Conservation (phyloP, 768 basidiomycete species). For the Suillus paluster region DNA sequence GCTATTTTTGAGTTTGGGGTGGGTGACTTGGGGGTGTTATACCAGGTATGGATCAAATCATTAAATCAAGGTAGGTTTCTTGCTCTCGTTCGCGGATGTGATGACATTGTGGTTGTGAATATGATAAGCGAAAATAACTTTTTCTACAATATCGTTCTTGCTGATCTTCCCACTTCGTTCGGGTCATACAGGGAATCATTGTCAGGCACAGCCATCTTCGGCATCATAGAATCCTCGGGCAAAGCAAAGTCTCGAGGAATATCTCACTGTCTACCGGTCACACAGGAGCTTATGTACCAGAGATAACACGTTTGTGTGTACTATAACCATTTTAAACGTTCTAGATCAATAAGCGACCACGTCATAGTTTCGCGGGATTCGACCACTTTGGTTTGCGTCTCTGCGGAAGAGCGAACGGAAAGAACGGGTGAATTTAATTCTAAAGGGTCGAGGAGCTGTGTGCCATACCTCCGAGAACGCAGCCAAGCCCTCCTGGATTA, state of each 20-base stretch:
- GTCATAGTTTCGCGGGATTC: constrained; percentile 60
- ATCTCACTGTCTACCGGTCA: neutral
- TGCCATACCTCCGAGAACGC: constrained; percentile 67
- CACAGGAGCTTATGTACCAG: neutral
- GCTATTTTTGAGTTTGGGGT: neutral
- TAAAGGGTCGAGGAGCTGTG: constrained; percentile 6
- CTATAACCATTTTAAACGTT: constrained; percentile 3
- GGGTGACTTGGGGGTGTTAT: neutral
- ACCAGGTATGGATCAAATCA: neutral
- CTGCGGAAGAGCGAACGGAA: constrained; percentile 26
- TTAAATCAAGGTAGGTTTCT: neutral
- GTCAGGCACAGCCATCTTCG: constrained; percentile 1
- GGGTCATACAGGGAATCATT: neutral
- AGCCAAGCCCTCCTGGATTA: constrained; percentile 63
- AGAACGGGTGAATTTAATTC: neutral
- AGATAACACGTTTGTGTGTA: neutral
- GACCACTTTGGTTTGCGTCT: constrained; percentile 57
- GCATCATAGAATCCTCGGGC: neutral
- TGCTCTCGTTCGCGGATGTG: neutral
- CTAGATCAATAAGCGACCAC: constrained; percentile 1
- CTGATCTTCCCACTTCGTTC: constrained; percentile 1
- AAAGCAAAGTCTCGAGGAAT: neutral
- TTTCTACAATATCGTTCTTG: neutral
- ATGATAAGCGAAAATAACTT: constrained; percentile 7
- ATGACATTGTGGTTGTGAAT: neutral